phyloP scores from a whole-genome alignment of 306 rosid species.

The Morella rubra region DNA sequence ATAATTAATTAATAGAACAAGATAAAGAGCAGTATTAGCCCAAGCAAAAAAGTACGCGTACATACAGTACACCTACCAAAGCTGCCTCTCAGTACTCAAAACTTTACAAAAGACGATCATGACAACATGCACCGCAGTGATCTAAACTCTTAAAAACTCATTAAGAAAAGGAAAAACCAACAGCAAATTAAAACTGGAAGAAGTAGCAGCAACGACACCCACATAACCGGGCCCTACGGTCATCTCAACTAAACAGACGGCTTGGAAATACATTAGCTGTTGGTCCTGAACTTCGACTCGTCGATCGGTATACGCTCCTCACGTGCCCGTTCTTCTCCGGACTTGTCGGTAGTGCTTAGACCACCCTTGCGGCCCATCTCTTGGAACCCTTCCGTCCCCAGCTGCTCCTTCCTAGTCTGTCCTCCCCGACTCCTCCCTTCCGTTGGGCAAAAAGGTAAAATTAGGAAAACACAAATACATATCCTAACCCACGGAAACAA shows the following conservation, averaged over 20 bases:
- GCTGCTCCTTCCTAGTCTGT: slow-evolving; percentile 58
- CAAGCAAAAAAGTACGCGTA: too few relatives aligned
- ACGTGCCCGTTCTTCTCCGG: slow-evolving; percentile 56
- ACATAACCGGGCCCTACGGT: neutral
- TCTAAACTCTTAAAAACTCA: too few relatives aligned
- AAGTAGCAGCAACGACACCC: neutral
- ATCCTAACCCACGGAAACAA: too few relatives aligned
- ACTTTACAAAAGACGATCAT: too few relatives aligned
- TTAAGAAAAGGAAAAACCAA: too few relatives aligned
- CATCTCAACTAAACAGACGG: neutral
- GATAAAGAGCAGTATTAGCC: too few relatives aligned
- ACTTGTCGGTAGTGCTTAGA: slow-evolving; percentile 49
- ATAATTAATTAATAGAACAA: too few relatives aligned
- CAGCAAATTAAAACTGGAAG: too few relatives aligned
- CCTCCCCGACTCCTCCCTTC: slow-evolving; percentile 64
- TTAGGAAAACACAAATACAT: too few relatives aligned
- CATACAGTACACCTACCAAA: too few relatives aligned
- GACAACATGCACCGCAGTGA: too few relatives aligned
- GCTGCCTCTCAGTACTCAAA: too few relatives aligned
- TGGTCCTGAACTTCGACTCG: slow-evolving; percentile 57
- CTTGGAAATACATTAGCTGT: neutral
- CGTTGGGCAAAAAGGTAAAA: neutral
- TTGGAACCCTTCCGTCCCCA: slow-evolving; percentile 49
- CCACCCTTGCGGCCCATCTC: slow-evolving; percentile 83
- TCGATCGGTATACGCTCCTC: slow-evolving; percentile 54